Evolutionary conservation across 495 filamentous ascomycete genomes (phyloP).

Genomic region (Xylaria scruposa): DNA sequence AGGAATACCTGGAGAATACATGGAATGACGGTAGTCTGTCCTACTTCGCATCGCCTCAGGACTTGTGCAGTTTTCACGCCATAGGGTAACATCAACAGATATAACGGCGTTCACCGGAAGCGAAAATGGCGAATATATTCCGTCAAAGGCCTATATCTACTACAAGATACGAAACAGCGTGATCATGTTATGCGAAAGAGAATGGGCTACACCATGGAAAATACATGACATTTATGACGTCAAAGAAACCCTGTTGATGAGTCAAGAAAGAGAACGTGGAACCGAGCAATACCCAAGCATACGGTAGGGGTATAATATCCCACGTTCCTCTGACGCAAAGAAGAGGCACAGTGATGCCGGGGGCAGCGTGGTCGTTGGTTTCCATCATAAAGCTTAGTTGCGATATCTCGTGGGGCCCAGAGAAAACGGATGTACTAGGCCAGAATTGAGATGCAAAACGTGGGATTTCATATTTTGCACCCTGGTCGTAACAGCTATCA

Average conservation of each 20-base stretch:
- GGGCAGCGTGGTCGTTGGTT: not conserved
- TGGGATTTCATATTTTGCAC: not conserved
- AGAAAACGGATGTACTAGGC: constrained; percentile 3
- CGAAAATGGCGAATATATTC: not conserved
- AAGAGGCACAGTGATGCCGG: not conserved
- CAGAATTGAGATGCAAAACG: not conserved
- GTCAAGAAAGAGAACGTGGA: not conserved
- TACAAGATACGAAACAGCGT: constrained; percentile 3
- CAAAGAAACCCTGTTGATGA: not conserved
- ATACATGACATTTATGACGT: not conserved
- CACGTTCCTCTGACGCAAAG: not conserved
- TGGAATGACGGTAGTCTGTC: not conserved
- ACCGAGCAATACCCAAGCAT: not conserved
- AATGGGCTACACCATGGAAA: not conserved
- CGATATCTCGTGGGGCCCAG: not conserved
- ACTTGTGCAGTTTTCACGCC: not conserved
- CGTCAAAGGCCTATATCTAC: not conserved
- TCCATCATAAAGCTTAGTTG: constrained; percentile 20
- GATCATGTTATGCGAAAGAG: not conserved
- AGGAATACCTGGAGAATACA: constrained; percentile 19
- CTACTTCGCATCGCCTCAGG: not conserved
- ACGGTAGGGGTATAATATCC: not conserved
- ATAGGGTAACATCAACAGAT: not conserved
- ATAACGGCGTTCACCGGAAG: not conserved
- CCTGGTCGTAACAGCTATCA: not conserved